Evolutionary conservation across 345 rosid genomes (phyloP), one percentile per base, ranked within the genome.

Genomic region (Dipteronia sinensis): DNA sequence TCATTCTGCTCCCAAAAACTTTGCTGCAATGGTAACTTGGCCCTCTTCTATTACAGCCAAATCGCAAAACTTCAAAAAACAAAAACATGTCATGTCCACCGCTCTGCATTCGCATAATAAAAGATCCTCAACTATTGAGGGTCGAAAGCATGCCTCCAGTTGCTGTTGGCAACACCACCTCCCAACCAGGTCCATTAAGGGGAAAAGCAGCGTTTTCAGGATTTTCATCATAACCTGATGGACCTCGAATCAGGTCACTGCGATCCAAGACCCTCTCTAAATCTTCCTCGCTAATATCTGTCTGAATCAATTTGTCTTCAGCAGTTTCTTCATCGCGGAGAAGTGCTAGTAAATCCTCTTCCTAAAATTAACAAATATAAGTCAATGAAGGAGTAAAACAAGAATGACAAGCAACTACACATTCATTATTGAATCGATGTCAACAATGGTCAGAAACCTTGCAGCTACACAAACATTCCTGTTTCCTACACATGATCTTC

Each of bases 151-250:
- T 76, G 69, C 97, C 94, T 61, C 97, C 95, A 9, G 85, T 74
- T 15, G 92, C 85, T 15, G 86, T 86, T 10, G 97, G 93, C 68
- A 89, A n/a, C 23, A 95, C 98, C 79, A 91, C 97, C 89, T 95
- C 99, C 99, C 98, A 95, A 47, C 98, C 99, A 11, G 99, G 98
- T 29, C 99, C 99, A 74, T 90, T 90, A 71, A 88, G 87, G 5
- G 98, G 97, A 59, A 84, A 53, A 67, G 15, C 65, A 4, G 85
- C 75, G 19, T 74, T 72, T 27, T 75, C 29, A n/a, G 55, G 74
- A 25, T 75, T 73, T 61, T 74, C 86, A 15, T 9, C 83, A 69
- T 76, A 83, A 3, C 73, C 83, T 3, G 80, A 63, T 9, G 77
- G 4, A 61, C 80, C 85, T 10, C 65, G 78, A 38, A 86, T 46